Base-by-base conservation (phyloP, 2,329 filamentous ascomycete species). In the Talaromyces sp. region DNA sequence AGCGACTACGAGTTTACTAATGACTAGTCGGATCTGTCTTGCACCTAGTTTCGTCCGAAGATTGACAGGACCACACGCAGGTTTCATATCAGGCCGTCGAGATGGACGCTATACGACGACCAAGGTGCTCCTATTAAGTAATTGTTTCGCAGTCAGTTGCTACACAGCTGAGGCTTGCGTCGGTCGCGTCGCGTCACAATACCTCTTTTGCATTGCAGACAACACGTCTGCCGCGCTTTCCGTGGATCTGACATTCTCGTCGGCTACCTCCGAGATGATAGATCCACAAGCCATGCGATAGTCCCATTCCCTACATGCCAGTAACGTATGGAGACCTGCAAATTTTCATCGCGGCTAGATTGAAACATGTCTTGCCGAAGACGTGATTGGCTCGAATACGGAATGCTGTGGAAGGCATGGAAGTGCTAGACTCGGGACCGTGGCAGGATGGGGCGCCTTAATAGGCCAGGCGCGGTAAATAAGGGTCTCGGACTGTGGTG, bases 151-250 rank as follows among this genome's bases (percentile, higher is more conserved):
- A 21, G 46, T 35, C 48, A 35, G 48, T 14, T 35, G 9, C 48
- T 54, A 54, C 25, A n/a, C 46, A n/a, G 7, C 3, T 12, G 48
- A 35, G 48, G 48, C 48, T 54, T 54, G 48, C 28, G 23, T 11
- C 48, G 25, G n/a, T 33, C 28, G 28, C 25, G 48, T 52, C 48
- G 46, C 28, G 48, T 54, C 48, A 33, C 48, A 33, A 35, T 33
- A 18, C 28, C 23, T 28, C 28, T 28, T 14, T 48, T 28, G 44
- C 44, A 48, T n/a, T n/a, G n/a, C n/a, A n/a, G n/a, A n/a, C n/a
- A n/a, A n/a, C n/a, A n/a, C n/a, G n/a, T n/a, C n/a, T 55, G 54
- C 54, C 54, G 54, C 54, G 35, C 35, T 57, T 57, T 40, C 54
- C 54, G 54, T 57, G 35, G 35, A 40, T 57, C 54, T 57, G 33